A percentile compares a stretch with the other conserved stretches of the same genome.
Evolutionary conservation across 768 basidiomycete genomes (phyloP).

Genomic region (Leccinum boreale): DNA sequence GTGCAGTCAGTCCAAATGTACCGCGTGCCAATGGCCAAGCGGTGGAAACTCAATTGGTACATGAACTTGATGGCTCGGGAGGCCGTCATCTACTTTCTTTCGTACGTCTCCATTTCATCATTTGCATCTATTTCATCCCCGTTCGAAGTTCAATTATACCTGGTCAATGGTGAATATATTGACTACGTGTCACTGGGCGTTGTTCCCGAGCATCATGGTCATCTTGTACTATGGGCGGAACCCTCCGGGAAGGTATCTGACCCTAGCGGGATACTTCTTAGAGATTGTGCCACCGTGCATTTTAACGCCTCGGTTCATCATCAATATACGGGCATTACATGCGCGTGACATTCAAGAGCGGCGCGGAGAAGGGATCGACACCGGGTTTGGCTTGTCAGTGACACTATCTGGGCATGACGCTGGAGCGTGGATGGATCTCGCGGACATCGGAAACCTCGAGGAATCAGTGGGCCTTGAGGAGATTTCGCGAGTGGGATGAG

Average conservation of each 20-base stretch:
- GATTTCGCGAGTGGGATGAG: not conserved
- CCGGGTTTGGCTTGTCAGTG: not conserved
- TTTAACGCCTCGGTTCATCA: not conserved
- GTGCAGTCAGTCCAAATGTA: not conserved
- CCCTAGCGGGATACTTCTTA: not conserved
- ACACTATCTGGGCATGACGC: not conserved
- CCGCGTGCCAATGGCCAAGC: not conserved
- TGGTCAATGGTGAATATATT: not conserved
- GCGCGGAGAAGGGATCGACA: not conserved
- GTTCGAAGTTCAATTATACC: not conserved
- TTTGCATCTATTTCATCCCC: not conserved
- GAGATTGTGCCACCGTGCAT: not conserved
- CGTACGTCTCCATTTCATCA: not conserved
- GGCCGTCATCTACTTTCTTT: not conserved
- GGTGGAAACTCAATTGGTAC: not conserved
- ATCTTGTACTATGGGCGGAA: not conserved
- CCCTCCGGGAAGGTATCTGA: not conserved
- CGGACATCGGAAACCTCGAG: not conserved
- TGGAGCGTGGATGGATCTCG: not conserved
- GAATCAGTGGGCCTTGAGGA: not conserved
- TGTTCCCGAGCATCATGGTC: not conserved
- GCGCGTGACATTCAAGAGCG: not conserved
- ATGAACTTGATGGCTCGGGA: not conserved
- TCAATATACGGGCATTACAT: not conserved
- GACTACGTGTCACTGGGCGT: not conserved